phyloP scores from a whole-genome alignment of 1,284 basidiomycete species.

The Puccinia brachypodii region DNA sequence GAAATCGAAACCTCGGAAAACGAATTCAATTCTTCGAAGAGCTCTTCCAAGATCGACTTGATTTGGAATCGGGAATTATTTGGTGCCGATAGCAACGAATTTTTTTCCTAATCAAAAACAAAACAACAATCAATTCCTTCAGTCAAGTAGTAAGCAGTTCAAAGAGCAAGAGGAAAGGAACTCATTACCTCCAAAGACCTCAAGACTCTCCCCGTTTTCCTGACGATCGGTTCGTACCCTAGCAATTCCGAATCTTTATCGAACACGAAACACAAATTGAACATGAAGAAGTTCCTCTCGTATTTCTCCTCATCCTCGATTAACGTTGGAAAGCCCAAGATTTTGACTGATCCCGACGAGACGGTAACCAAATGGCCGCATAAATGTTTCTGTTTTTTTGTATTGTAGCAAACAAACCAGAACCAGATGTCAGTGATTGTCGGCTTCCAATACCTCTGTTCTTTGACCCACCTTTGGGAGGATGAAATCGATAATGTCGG shows the following conservation, averaged over 20 bases:
- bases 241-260: conserved; percentile 81
- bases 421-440: not conserved
- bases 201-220: conserved; percentile 88
- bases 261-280: conserved; percentile 96
- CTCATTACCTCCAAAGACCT: conserved; percentile 76
- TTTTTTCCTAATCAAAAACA: conserved; percentile 71
- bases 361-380: conserved; percentile 81
- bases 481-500: conserved; percentile 40
- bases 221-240: conserved; percentile 91
- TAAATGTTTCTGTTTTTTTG: conserved; percentile 58
- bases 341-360: conserved; percentile 68
- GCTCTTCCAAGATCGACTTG: conserved; percentile 85
- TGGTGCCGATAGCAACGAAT: conserved; percentile 76
- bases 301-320: conserved; percentile 67
- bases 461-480: conserved; percentile 25
- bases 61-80: conserved; percentile 68
- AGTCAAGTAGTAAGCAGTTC: not conserved
- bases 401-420: not conserved
- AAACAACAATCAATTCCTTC: not conserved
- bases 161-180: not conserved
- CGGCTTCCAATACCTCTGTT: not conserved
- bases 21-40: conserved; percentile 95
- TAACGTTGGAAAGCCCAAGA: conserved; percentile 84
- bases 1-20: conserved; percentile 91
- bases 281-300: conserved; percentile 69